phyloP scores from a whole-genome alignment of 768 basidiomycete genomes.

The Tulasnella sp. region DNA sequence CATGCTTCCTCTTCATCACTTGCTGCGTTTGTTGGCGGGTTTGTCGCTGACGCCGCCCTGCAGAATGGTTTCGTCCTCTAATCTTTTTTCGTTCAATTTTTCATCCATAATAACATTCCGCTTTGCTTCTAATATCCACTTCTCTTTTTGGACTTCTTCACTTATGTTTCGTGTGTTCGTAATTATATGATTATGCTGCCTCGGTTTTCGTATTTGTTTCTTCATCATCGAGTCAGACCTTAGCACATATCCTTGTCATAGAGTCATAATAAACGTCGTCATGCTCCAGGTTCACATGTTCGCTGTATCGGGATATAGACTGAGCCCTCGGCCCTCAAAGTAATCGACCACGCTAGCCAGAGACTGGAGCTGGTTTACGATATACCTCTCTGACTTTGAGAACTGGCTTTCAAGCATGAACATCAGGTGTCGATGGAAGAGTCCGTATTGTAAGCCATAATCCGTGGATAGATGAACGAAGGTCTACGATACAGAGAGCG shows the following conservation, averaged over 20 bases:
- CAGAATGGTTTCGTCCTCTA: not conserved
- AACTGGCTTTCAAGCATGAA: slow-evolving; percentile 36
- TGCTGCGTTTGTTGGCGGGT: not conserved
- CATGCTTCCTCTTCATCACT: not conserved
- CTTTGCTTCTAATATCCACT: not conserved
- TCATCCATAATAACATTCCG: not conserved
- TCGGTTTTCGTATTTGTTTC: too few species aligned
- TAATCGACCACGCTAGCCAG: slow-evolving; percentile 34
- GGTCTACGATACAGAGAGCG: slow-evolving; percentile 22
- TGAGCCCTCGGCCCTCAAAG: slow-evolving; percentile 23
- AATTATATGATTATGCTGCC: not conserved
- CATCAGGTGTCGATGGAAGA: slow-evolving; percentile 39
- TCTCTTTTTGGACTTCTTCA: not conserved
- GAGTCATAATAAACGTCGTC: not conserved
- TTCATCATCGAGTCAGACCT: not conserved
- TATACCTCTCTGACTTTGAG: slow-evolving; percentile 29
- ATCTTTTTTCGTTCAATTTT: not conserved
- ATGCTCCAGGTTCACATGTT: not conserved
- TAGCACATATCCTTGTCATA: not conserved
- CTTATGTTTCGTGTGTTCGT: not conserved
- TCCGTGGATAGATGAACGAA: slow-evolving; percentile 33
- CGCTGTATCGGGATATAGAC: not conserved
- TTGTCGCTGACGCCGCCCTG: not conserved
- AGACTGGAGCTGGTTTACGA: slow-evolving; percentile 35
- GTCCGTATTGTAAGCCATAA: slow-evolving; percentile 35